Evolutionary conservation across 2,329 filamentous ascomycete genomes (phyloP), one percentile per base, ranked within the genome.

Genomic region (Stenocarpella maydis): DNA sequence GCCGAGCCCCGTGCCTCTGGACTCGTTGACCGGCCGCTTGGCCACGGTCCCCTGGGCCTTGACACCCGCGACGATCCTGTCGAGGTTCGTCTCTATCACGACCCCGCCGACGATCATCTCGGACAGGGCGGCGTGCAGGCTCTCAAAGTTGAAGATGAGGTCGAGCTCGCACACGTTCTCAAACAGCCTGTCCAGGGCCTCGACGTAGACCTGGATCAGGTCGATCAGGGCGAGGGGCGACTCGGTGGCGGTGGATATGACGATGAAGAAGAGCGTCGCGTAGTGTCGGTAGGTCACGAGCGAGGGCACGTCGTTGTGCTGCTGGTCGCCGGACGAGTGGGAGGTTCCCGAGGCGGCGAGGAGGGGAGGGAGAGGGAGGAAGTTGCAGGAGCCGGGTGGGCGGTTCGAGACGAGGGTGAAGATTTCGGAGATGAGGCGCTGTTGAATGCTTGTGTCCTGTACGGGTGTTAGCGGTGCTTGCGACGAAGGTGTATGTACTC

Each of bases 131-230:
- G 95, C 92, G 83, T 99, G 96, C 76, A 99, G 85, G 19, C 94
- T 97, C 86, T 99, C 96, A 76, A 97, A 99, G 79, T 98, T 98
- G 84, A 99, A 99, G 80, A 99, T 99, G 74, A 99, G 87, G 80
- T 99, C 95, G 68, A 99, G 85, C 84, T 99, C 96, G 86, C 96
- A 99, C 12, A 99, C 96, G 79, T 99, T 98, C 82, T 98, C 96
- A 78, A 99, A 99, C 49, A 99, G 86, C 73, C 94, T 90, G 80
- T 99, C 96, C 43, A 99, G 87, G 0, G 95, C 91, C 81, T 99
- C 96, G 72, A 99, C 96, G 76, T 98, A 99, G 71, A 99, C 96
- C 81, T 99, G 96, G 73, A 99, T 98, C 67, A 99, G 84, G 80
- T 99, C 96, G 72, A 99, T 94, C 28, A 99, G 87, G 0, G 96